Evolutionary conservation across 495 filamentous ascomycete species (phyloP).

Genomic region (Penicillium verhagenii): DNA sequence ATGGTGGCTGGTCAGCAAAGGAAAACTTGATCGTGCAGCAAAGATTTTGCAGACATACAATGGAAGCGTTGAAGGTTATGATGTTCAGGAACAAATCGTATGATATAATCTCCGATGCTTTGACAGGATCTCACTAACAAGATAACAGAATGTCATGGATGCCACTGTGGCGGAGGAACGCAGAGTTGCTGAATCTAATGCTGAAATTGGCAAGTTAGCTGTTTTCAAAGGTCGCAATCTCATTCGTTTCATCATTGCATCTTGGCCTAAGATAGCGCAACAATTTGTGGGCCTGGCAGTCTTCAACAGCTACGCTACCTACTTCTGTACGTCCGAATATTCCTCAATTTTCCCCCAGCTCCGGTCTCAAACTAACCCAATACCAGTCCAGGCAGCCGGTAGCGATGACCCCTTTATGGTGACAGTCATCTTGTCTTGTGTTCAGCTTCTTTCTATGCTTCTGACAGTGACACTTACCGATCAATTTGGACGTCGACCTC

Average conservation of each 20-base stretch:
- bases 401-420: slow-evolving; percentile 41
- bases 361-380: too few relatives aligned
- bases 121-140: not conserved
- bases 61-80: slow-evolving; percentile 26
- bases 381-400: slow-evolving; percentile 42
- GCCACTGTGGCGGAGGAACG: slow-evolving; percentile 33
- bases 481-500: slow-evolving; percentile 35
- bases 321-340: slow-evolving; percentile 34
- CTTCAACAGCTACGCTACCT: slow-evolving; percentile 43
- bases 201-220: slow-evolving; percentile 25
- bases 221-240: slow-evolving; percentile 41
- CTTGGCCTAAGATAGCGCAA: slow-evolving; percentile 43
- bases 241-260: slow-evolving; percentile 39
- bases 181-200: slow-evolving; percentile 27
- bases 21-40: slow-evolving; percentile 32
- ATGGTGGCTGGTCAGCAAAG: slow-evolving; percentile 39
- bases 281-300: slow-evolving; percentile 43
- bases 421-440: slow-evolving; percentile 41
- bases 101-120: not conserved
- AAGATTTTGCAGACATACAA: slow-evolving; percentile 27
- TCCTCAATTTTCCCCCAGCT: too few relatives aligned
- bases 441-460: slow-evolving; percentile 40
- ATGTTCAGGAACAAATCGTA: slow-evolving; percentile 36
- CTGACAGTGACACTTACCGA: slow-evolving; percentile 32
- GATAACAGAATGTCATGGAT: slow-evolving; percentile 27